A percentile compares a stretch with the other conserved stretches of the same genome.
Evolutionary conservation across 768 basidiomycete species (phyloP).

Genomic region (Coprinopsis sp.): DNA sequence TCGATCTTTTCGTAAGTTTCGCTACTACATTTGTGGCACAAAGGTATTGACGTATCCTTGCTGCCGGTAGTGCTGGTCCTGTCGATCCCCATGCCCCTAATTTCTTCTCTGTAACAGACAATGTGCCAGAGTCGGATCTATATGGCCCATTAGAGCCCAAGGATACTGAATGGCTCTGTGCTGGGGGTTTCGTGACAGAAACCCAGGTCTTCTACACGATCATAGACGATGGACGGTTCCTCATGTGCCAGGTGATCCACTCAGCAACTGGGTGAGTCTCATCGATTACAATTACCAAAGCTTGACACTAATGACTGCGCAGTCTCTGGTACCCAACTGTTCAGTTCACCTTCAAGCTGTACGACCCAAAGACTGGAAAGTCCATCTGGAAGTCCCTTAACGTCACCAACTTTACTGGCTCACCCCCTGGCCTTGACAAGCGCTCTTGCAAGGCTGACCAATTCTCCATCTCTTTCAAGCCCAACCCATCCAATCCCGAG

Average conservation of each 20-base stretch:
- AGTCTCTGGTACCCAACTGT: conserved; percentile 93
- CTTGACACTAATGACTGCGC: conserved; percentile 4
- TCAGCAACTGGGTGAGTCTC: conserved; percentile 76
- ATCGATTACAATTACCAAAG: conserved; percentile 6
- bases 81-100: conserved; percentile 69
- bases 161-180: conserved; percentile 81
- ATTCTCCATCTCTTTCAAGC: conserved; percentile 69
- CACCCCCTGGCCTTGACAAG: conserved; percentile 77
- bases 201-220: conserved; percentile 86
- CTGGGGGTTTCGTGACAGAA: conserved; percentile 83
- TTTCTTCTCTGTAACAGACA: conserved; percentile 77
- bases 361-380: conserved; percentile 71
- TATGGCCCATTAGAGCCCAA: conserved; percentile 71
- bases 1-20: conserved; percentile 71
- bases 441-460: conserved; percentile 84
- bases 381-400: conserved; percentile 84
- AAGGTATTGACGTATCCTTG: conserved; percentile 5
- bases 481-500: conserved; percentile 45
- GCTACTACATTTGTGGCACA: not conserved
- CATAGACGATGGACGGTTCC: conserved; percentile 69
- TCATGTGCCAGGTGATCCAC: conserved; percentile 86
- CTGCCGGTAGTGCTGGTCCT: conserved; percentile 30
- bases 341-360: conserved; percentile 89
- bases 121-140: conserved; percentile 48
- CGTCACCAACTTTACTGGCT: conserved; percentile 71